These are phyloP conservation scores for Ustilago bromivora DNA, from an alignment of 1,284 basidiomycete species.

Conservation along the genomic window DNA sequence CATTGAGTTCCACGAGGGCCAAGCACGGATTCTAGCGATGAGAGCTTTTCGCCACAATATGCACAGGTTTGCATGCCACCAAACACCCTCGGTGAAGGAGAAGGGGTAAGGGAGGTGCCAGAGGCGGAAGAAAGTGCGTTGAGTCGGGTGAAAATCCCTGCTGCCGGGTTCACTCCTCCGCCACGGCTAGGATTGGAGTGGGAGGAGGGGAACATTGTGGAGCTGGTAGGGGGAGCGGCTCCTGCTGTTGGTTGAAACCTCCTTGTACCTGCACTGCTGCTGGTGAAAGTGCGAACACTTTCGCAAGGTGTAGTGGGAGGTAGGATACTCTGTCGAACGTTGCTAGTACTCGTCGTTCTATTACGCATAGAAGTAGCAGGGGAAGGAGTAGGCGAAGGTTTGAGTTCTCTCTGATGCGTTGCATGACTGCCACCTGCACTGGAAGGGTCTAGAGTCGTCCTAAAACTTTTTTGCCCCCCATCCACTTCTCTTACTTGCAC, in stretches of 20 bases:
- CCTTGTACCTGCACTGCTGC: background rate
- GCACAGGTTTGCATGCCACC: constrained; percentile 57
- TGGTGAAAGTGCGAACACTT: background rate
- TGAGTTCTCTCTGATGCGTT: constrained; percentile 46
- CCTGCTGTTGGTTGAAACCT: constrained; percentile 54
- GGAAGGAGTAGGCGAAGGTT: constrained; percentile 32
- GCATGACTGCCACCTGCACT: constrained; percentile 30
- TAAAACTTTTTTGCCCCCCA: constrained; percentile 17
- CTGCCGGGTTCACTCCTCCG: constrained; percentile 36
- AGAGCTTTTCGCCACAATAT: constrained; percentile 45
- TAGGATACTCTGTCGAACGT: background rate
- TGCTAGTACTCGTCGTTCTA: background rate
- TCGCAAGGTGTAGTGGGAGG: background rate
- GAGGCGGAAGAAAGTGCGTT: constrained; percentile 19
- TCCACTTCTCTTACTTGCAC: constrained; percentile 4
- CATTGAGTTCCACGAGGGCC: constrained; percentile 55
- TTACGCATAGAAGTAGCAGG: constrained; percentile 26
- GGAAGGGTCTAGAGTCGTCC: constrained; percentile 14
- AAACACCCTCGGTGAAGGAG: background rate
- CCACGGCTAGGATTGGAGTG: background rate
- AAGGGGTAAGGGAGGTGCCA: constrained; percentile 5
- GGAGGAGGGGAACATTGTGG: constrained; percentile 22
- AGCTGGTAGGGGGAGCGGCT: constrained; percentile 49
- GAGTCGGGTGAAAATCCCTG: constrained; percentile 46
- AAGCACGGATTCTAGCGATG: constrained; percentile 50